Percentiles rank a stretch among this genome's conserved stretches.
These are phyloP conservation scores for Picochlorum costavermella DNA, from an alignment of 139 green algal species.

Conservation along the genomic window DNA sequence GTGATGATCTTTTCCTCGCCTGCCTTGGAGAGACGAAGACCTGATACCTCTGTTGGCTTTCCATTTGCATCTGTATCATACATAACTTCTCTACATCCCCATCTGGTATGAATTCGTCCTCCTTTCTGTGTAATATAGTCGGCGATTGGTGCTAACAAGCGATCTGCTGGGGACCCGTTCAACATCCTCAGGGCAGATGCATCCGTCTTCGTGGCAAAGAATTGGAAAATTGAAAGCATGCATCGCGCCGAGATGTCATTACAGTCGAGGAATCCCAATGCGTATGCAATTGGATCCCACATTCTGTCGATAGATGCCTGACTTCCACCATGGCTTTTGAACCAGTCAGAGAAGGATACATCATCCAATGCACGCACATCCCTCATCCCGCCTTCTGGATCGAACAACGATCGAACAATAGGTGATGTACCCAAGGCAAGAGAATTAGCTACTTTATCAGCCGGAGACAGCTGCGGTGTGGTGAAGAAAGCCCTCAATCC, in stretches of 20 bases:
- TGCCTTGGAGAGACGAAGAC: slow-evolving; percentile 54
- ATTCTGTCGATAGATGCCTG: slow-evolving; percentile 82
- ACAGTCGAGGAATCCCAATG: slow-evolving; percentile 94
- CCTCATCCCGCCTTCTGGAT: slow-evolving; percentile 85
- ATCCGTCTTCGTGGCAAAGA: slow-evolving; percentile 98
- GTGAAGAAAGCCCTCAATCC: slow-evolving; percentile 95
- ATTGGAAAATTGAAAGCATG: slow-evolving; percentile 97
- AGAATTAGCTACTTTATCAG: slow-evolving; percentile 82
- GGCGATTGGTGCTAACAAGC: slow-evolving; percentile 78
- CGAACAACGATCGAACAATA: slow-evolving; percentile 80
- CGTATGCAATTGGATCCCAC: slow-evolving; percentile 96
- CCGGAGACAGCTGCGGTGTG: slow-evolving; percentile 71
- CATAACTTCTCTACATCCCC: slow-evolving; percentile 78
- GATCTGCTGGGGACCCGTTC: slow-evolving; percentile 80
- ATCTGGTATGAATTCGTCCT: slow-evolving; percentile 67
- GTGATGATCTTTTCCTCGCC: slow-evolving; percentile 47
- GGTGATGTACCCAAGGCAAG: slow-evolving; percentile 83
- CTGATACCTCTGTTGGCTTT: slow-evolving; percentile 50
- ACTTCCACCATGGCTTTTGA: slow-evolving; percentile 73
- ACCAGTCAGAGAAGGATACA: slow-evolving; percentile 88
- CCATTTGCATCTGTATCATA: slow-evolving; percentile 64
- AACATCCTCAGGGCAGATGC: slow-evolving; percentile 90
- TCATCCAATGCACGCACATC: slow-evolving; percentile 79
- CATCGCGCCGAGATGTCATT: slow-evolving; percentile 91
- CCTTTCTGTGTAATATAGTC: slow-evolving; percentile 81